phyloP scores from a whole-genome alignment of 2,329 filamentous ascomycete genomes.

The Volutella citrinella region DNA sequence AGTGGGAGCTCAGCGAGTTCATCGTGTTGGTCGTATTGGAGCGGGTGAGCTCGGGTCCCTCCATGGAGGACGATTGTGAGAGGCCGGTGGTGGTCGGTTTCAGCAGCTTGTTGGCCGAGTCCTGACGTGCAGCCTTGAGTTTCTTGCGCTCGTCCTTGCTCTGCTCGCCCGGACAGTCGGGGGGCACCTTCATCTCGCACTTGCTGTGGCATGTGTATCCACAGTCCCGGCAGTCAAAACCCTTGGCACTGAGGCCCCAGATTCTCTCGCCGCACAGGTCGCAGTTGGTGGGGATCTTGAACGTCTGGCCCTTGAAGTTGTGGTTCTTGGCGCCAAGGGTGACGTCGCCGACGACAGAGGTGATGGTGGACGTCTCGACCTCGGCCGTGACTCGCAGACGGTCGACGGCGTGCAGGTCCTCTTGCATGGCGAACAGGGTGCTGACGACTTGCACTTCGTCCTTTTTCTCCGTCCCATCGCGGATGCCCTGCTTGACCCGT shows the following conservation, averaged over 20 bases:
- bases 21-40: constrained; percentile 91
- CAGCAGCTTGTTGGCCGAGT: constrained; percentile 63
- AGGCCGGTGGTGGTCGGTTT: constrained; percentile 40
- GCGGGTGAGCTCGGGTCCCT: constrained; percentile 67
- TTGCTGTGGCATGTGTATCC: constrained; percentile 98
- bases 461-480: constrained; percentile 81
- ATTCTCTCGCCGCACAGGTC: constrained; percentile 95
- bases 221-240: constrained; percentile 92
- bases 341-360: constrained; percentile 85
- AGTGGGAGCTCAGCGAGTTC: constrained; percentile 85
- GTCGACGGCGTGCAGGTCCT: constrained; percentile 80
- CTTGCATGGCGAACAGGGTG: constrained; percentile 79
- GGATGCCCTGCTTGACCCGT: constrained; percentile 69
- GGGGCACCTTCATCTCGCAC: constrained; percentile 97
- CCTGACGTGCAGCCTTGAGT: constrained; percentile 81
- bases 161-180: constrained; percentile 91
- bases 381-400: constrained; percentile 83
- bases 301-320: constrained; percentile 98
- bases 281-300: constrained; percentile 98
- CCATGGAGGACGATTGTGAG: constrained; percentile 45
- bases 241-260: constrained; percentile 95
- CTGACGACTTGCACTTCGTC: constrained; percentile 85
- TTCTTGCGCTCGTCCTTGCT: constrained; percentile 95
- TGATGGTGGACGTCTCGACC: constrained; percentile 90
- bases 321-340: constrained; percentile 91